Evolutionary conservation across 1,139 yeast genomes (phyloP), one percentile per base, ranked within the genome.

Genomic region (Diutina rugosa): DNA sequence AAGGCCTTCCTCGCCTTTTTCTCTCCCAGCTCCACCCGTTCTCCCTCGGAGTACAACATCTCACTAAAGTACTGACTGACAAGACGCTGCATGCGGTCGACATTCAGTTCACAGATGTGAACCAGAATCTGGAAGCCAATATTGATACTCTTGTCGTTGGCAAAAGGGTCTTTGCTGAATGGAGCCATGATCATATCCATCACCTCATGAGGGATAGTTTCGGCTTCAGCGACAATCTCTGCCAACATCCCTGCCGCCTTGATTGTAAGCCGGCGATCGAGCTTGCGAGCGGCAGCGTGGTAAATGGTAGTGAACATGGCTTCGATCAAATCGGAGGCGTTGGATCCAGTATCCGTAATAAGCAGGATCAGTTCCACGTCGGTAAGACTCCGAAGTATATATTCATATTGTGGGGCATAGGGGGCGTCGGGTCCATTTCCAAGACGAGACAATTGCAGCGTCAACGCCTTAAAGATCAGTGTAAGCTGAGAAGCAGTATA

Each of bases 61-160:
- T 89, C 96, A 0, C 96, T 85, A 62, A 90, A 87, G 63, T 85
- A 85, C 64, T 85, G 91, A 5, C 95, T 88, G 35, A 88, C 77
- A 61, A 84, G 83, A 60, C 96, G 79, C 12, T 95, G 82, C 79
- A 91, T 78, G 60, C 91, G 74, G 62, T 88, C 95, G 1, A 84
- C 69, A 63, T 89, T 88, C 2, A 80, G 74, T 59, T 82, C 84
- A 65, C 96, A 89, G 5, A 91, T 77, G 16, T 80, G 74, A 51
- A 86, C 68, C 6, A 93, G 83, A 61, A 90, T 77, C 55, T 78
- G 80, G 65, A 87, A 85, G 0, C 87, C 90, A 0, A 87, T 85
- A 61, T 73, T 78, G 58, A 67, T 69, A 18, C 71, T 69, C 55
- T 66, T 68, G 2, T 69, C 61, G 10, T 57, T 64, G 54, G 72